Evolutionary conservation across 176 grass and related monocot genomes (phyloP).

Genomic region (Sorghum bicolor): DNA sequence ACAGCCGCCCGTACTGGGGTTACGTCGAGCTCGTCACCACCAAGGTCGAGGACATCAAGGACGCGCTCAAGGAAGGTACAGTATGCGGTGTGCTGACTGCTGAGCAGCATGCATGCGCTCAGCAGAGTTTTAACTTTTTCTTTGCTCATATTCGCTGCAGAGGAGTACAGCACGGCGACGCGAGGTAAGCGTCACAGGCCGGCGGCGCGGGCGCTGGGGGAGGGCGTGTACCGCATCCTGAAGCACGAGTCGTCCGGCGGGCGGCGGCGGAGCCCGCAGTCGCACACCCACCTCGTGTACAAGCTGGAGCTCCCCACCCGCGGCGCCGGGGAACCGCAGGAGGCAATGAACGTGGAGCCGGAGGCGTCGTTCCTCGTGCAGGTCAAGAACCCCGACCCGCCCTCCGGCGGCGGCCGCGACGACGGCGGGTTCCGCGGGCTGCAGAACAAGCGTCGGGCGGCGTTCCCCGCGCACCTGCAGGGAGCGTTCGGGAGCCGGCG

Average conservation of each 20-base stretch:
- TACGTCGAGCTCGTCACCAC: constrained; percentile 89
- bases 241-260: constrained; percentile 40
- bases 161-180: constrained; percentile 64
- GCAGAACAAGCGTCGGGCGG: constrained; percentile 65
- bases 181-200: constrained; percentile 45
- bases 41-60: constrained; percentile 47
- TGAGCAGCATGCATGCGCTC: no score
- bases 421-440: constrained; percentile 50
- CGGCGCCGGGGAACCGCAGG: constrained; percentile 46
- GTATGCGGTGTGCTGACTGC: background rate
- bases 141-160: background rate
- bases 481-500: constrained; percentile 50
- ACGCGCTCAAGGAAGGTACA: constrained; percentile 53
- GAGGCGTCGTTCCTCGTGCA: constrained; percentile 88
- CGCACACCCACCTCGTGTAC: constrained; percentile 84
- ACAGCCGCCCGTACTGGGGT: constrained; percentile 67
- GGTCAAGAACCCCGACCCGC: constrained; percentile 78
- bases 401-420: background rate
- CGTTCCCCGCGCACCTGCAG: constrained; percentile 64
- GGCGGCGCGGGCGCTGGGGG: constrained; percentile 62
- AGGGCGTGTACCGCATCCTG: constrained; percentile 81
- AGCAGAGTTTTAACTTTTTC: no score
- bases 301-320: constrained; percentile 70
- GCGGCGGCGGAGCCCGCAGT: constrained; percentile 16
- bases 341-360: constrained; percentile 65